Conservation (phyloP, 2,329 filamentous ascomycete species). For the Neonectria punicea region DNA sequence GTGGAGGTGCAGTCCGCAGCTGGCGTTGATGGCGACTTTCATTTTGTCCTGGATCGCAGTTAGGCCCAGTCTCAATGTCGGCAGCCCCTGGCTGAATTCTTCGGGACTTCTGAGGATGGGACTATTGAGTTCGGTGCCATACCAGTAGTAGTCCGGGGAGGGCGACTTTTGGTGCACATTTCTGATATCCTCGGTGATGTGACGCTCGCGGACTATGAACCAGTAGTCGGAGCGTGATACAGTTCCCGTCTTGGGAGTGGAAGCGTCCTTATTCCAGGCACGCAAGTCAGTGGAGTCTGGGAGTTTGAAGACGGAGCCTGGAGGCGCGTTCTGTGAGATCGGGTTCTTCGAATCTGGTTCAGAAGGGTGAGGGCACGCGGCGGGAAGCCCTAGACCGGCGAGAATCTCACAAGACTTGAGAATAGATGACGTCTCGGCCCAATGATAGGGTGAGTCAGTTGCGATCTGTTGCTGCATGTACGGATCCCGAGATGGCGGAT, state of each 20-base stretch:
- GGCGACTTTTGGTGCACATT: slow-evolving; percentile 28
- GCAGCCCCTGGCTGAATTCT: slow-evolving; percentile 35
- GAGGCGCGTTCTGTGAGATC: slow-evolving; percentile 16
- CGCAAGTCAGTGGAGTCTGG: slow-evolving; percentile 25
- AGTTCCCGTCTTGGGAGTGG: background rate
- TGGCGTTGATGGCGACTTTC: slow-evolving; percentile 40
- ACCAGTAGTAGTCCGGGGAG: slow-evolving; percentile 37
- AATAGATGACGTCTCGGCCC: slow-evolving; percentile 16
- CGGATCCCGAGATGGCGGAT: slow-evolving; percentile 15
- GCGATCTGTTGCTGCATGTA: background rate
- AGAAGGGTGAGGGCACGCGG: slow-evolving; percentile 28
- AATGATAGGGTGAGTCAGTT: background rate
- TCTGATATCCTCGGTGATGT: slow-evolving; percentile 34
- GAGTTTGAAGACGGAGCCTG: slow-evolving; percentile 25
- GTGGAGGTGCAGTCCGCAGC: slow-evolving; percentile 43
- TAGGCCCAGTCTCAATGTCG: slow-evolving; percentile 35
- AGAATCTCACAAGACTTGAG: slow-evolving; percentile 38
- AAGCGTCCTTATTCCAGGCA: slow-evolving; percentile 33
- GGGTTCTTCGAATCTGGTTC: slow-evolving; percentile 6
- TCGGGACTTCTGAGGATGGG: slow-evolving; percentile 32
- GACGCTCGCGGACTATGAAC: slow-evolving; percentile 36
- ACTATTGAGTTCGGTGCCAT: slow-evolving; percentile 42
- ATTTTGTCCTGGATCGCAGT: slow-evolving; percentile 28
- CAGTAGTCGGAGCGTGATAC: slow-evolving; percentile 30
- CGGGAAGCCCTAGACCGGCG: slow-evolving; percentile 30